These are phyloP conservation scores for Nadsonia fulvescens DNA, from an alignment of 805 yeast genomes.

Conservation along the genomic window DNA sequence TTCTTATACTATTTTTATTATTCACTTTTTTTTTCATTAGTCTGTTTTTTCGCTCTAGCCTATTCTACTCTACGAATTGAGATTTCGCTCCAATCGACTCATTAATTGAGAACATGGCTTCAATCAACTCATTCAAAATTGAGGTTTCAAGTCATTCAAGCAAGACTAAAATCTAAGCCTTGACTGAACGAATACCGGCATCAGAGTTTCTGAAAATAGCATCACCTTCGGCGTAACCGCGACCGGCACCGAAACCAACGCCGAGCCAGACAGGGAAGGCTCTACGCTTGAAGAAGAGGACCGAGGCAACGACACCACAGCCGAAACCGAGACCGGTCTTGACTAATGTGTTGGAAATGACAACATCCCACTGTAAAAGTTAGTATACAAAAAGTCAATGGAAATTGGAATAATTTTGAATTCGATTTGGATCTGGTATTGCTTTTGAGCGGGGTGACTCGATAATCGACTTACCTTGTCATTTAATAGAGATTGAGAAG, in stretches of 20 bases:
- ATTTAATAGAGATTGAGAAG: conserved; percentile 18
- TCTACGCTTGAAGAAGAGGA: conserved; percentile 78
- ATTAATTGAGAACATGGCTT: too few species aligned
- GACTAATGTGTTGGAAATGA: conserved; percentile 80
- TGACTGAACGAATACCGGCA: conserved; percentile 18
- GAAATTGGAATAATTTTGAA: too few species aligned
- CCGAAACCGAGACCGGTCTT: conserved; percentile 95
- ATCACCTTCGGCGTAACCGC: conserved; percentile 97
- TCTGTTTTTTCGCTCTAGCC: too few species aligned
- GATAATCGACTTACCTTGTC: conserved; percentile 20
- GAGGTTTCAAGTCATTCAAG: too few species aligned
- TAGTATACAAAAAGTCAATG: too few species aligned
- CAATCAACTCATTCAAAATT: too few species aligned
- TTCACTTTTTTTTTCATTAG: too few species aligned
- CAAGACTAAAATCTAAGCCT: conserved; percentile 11
- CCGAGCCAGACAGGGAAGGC: conserved; percentile 98
- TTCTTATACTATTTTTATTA: too few species aligned
- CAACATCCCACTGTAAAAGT: conserved; percentile 65
- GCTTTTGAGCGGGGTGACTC: too few species aligned
- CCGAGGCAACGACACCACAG: conserved; percentile 86
- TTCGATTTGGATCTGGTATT: too few species aligned
- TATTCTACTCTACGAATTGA: too few species aligned
- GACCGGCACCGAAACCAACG: conserved; percentile 91
- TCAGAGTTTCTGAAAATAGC: conserved; percentile 57
- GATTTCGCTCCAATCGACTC: too few species aligned